Evolutionary conservation across 192 early-diverging fungal species (phyloP).

Genomic region (Linnemannia schmuckeri): DNA sequence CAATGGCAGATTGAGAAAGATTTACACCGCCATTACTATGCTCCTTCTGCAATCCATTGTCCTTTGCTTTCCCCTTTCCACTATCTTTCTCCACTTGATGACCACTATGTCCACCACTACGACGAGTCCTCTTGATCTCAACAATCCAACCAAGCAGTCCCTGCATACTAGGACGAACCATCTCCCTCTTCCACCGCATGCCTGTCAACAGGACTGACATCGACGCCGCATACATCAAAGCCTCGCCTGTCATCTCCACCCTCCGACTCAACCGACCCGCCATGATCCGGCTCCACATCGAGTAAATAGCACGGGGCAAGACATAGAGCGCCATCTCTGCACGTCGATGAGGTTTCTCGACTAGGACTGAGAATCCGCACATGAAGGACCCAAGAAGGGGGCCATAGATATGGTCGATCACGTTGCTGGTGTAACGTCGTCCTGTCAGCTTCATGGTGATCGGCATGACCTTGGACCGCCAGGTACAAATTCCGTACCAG

Average conservation of each 20-base stretch:
- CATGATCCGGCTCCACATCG: constrained; percentile 61
- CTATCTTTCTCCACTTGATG: not conserved
- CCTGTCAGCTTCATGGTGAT: constrained; percentile 48
- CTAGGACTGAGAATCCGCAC: constrained; percentile 73
- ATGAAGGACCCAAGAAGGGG: constrained; percentile 67
- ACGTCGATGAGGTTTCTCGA: constrained; percentile 70
- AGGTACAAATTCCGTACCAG: constrained; percentile 67
- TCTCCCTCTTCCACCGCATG: constrained; percentile 59
- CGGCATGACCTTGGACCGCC: constrained; percentile 63
- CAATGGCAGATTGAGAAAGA: not conserved
- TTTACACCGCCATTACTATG: not conserved
- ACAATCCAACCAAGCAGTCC: constrained; percentile 68
- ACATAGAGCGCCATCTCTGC: constrained; percentile 70
- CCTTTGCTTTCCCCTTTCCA: not conserved
- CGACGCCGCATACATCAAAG: constrained; percentile 62
- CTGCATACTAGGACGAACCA: constrained; percentile 65
- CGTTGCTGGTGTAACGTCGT: constrained; percentile 38
- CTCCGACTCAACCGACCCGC: constrained; percentile 52
- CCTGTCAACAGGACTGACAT: constrained; percentile 65
- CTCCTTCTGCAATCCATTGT: not conserved
- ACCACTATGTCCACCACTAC: not conserved
- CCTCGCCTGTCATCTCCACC: constrained; percentile 57
- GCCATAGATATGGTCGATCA: constrained; percentile 60
- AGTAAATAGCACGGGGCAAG: constrained; percentile 62
- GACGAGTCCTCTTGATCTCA: constrained; percentile 25